Percentiles rank a stretch among this genome's conserved stretches.
Conservation (phyloP, 345 rosid species). For the Toxicodendron radicans region DNA sequence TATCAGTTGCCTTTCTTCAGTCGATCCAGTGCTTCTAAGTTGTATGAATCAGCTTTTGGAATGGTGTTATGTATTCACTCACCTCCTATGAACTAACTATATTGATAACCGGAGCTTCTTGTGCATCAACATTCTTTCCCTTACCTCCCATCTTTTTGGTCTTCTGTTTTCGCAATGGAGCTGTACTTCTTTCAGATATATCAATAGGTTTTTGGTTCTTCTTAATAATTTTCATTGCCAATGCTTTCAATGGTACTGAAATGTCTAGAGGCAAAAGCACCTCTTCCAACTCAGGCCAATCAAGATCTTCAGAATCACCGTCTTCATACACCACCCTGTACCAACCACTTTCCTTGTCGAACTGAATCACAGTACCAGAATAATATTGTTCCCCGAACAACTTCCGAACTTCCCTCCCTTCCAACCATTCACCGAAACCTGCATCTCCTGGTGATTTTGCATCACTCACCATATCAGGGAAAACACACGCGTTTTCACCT, state of each 20-base stretch:
- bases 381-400: conserved; percentile 50
- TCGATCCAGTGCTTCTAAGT: background rate
- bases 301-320: conserved; percentile 85
- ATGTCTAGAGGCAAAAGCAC: conserved; percentile 72
- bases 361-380: conserved; percentile 55
- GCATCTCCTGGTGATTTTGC: conserved; percentile 28
- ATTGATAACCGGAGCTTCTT: conserved; percentile 7
- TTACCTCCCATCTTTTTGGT: conserved; percentile 1
- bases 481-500: conserved; percentile 15
- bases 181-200: conserved; percentile 15
- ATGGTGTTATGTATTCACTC: background rate
- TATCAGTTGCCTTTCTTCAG: conserved; percentile 1
- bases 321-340: conserved; percentile 82
- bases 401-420: conserved; percentile 74
- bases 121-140: conserved; percentile 18
- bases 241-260: conserved; percentile 55
- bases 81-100: conserved; percentile 3
- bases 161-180: conserved; percentile 17
- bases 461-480: conserved; percentile 19
- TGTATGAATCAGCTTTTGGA: background rate
- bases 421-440: conserved; percentile 79
- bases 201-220: conserved; percentile 36
- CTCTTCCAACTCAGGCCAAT: conserved; percentile 68
- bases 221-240: conserved; percentile 50
- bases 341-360: conserved; percentile 74